phyloP scores from a whole-genome alignment of 1,284 basidiomycete genomes.

The Fomitiporia mediterranea region DNA sequence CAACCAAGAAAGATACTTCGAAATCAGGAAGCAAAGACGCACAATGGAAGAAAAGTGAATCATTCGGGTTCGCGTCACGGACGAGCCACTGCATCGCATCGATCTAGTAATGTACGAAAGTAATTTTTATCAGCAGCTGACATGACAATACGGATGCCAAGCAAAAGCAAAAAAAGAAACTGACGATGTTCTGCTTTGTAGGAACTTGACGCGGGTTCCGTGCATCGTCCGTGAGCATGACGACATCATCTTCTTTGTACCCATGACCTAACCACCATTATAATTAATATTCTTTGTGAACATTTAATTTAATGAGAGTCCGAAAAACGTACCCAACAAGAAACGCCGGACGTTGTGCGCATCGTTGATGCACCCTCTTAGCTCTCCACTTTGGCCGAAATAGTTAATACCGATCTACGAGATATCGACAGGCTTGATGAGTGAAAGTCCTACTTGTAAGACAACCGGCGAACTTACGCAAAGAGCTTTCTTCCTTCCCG shows the following conservation, averaged over 20 bases:
- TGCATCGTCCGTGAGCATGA: conserved; percentile 80
- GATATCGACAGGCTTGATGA: too few relatives aligned
- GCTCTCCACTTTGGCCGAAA: conserved; percentile 52
- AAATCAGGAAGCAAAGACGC: conserved; percentile 25
- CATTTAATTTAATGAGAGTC: neutral
- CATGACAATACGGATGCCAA: too few relatives aligned
- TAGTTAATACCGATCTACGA: conserved; percentile 82
- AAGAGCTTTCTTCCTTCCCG: conserved; percentile 74
- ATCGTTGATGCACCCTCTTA: conserved; percentile 88
- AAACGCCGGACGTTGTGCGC: conserved; percentile 74
- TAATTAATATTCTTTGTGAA: neutral
- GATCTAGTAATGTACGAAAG: conserved; percentile 41
- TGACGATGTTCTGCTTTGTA: conserved; percentile 78
- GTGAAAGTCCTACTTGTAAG: too few relatives aligned
- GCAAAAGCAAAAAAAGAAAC: too few relatives aligned
- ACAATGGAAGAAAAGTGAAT: conserved; percentile 93
- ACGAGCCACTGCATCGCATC: conserved; percentile 91
- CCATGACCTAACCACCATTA: conserved; percentile 42
- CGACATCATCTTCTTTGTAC: conserved; percentile 79
- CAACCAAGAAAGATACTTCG: neutral
- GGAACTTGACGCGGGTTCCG: conserved; percentile 60
- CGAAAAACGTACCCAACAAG: conserved; percentile 49
- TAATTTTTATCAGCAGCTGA: neutral
- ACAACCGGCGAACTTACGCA: conserved; percentile 44
- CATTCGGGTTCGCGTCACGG: conserved; percentile 69